Base-by-base conservation (phyloP, 768 basidiomycete genomes). In the Boletus vermiculosoides region DNA sequence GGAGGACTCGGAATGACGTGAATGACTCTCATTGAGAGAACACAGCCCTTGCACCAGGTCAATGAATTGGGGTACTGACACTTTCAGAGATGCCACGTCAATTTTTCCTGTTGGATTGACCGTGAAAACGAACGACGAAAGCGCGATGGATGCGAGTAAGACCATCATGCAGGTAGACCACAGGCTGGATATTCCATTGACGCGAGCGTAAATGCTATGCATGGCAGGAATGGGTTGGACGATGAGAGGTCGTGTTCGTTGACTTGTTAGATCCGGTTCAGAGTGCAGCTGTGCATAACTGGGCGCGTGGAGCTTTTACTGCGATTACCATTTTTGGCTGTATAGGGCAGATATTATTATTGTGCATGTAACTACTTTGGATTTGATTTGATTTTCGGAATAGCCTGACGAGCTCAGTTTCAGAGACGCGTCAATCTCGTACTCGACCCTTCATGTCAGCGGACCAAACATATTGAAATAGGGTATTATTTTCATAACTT, bases 81-180 rank as follows among this genome's bases (percentile, higher is more conserved):
- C 90, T 80, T 90, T 88, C 45, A 94, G 74, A 6, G 84, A 82
- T 9, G 82, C 76, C 33, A 92, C 76, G 23, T 77, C 74, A 13
- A 93, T 56, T 16, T 76, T 74, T 22, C 85, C 87, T 47, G 79
- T 78, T 1, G 89, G 80, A 44, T 80, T 72, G 13, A 83, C 77
- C 6, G 76, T 78, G 67, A 90, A 82, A 40, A 88, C 54, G 59
- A 90, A 80, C 1, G 91, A 87, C 3, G 90, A 88, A 8, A 92
- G 69, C 0, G 94, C 83, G 50, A 95, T 83, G 58, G 83, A 79
- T 0, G 74, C 84, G 39, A 92, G 77, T 23, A 92, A 77, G 7
- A 76, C 79, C 86, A 92, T 88, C 62, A 85, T 71, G 66, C 87
- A 91, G 16, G 87, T 83, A 7, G 89, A 89, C 56, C 92, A 77